phyloP scores from a whole-genome alignment of 2,329 filamentous ascomycete species.

The Fusarium humuli region DNA sequence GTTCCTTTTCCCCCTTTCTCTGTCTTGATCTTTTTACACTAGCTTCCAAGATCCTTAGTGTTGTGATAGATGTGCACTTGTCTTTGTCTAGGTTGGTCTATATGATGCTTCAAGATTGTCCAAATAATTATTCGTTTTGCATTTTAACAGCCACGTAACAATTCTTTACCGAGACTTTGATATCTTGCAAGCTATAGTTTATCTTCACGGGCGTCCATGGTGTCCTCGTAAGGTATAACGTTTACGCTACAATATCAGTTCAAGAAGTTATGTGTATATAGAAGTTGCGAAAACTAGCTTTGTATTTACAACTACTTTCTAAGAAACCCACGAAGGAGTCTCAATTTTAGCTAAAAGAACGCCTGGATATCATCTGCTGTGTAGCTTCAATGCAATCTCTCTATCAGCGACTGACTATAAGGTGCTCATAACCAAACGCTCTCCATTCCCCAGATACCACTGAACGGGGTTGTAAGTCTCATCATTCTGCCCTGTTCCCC shows the following conservation, averaged over 20 bases:
- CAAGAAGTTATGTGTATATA: neutral
- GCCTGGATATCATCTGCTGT: neutral
- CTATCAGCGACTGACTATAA: neutral
- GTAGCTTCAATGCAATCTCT: neutral
- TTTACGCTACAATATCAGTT: neutral
- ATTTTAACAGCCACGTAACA: neutral
- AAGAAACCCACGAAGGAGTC: neutral
- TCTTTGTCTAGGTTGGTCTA: neutral
- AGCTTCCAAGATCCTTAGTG: no score
- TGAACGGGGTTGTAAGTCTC: constrained; percentile 15
- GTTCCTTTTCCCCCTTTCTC: no score
- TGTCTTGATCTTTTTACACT: no score
- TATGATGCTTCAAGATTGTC: neutral
- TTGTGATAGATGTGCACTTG: no score
- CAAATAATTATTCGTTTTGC: neutral
- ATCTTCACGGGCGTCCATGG: neutral
- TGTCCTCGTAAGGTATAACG: neutral
- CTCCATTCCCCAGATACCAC: neutral
- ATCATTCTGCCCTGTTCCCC: constrained; percentile 40
- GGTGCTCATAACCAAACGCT: neutral
- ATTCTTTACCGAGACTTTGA: neutral
- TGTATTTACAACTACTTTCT: neutral
- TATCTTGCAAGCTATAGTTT: neutral
- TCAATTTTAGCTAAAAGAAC: neutral
- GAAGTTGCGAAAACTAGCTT: neutral